Conservation (phyloP, 1,284 basidiomycete species). For the Erythrobasidium hasegawianum region DNA sequence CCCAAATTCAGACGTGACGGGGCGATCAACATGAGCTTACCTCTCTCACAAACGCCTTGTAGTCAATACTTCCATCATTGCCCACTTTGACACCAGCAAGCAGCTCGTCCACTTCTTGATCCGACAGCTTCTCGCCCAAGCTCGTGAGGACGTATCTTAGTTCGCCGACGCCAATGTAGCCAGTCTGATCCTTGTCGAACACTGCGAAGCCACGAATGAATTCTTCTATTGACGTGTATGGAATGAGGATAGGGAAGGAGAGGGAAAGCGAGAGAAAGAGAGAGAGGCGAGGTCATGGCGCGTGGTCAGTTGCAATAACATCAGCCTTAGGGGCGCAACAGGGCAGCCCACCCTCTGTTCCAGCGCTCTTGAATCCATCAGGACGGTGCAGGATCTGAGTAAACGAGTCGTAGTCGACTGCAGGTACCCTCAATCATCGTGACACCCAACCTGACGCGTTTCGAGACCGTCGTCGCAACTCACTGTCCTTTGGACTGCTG, state of each 20-base stretch:
- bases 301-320: constrained; percentile 7
- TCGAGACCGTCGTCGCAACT: constrained; percentile 47
- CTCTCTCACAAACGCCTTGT: constrained; percentile 30
- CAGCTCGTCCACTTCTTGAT: constrained; percentile 96
- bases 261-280: constrained; percentile 18
- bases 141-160: constrained; percentile 92
- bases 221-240: constrained; percentile 73
- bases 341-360: constrained; percentile 67
- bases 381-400: constrained; percentile 87
- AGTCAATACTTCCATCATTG: constrained; percentile 29
- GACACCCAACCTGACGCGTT: constrained; percentile 7
- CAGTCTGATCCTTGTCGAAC: constrained; percentile 97
- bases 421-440: not conserved
- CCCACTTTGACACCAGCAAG: constrained; percentile 89
- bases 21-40: not conserved
- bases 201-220: constrained; percentile 99
- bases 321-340: not conserved
- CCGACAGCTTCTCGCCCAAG: constrained; percentile 93
- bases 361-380: constrained; percentile 93
- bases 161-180: constrained; percentile 87
- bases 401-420: constrained; percentile 87
- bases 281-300: constrained; percentile 1
- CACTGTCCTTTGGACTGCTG: constrained; percentile 70
- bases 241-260: not conserved
- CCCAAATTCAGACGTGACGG: no score